Evolutionary conservation across 2,329 filamentous ascomycete species (phyloP).

Genomic region (Calonectria henricotiae): DNA sequence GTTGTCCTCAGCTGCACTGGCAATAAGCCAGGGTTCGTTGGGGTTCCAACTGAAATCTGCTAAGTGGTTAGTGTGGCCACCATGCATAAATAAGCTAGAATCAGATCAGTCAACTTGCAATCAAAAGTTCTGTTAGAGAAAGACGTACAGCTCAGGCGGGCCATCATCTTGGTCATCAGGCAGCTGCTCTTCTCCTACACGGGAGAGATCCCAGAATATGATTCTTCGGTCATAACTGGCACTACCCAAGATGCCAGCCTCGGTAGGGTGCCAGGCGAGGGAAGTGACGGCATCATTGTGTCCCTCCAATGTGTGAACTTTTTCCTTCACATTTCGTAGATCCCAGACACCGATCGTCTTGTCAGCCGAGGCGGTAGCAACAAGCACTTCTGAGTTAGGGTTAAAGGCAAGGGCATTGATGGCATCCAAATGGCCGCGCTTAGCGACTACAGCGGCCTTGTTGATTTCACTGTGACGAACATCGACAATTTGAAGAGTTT

Average conservation of each 20-base stretch:
- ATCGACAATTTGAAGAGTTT: conserved; percentile 93
- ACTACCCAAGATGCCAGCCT: conserved; percentile 90
- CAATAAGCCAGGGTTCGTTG: conserved; percentile 97
- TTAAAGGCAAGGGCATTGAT: conserved; percentile 98
- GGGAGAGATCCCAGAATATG: conserved; percentile 96
- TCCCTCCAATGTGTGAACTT: conserved; percentile 90
- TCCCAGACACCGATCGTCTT: conserved; percentile 98
- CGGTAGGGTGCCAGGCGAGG: conserved; percentile 93
- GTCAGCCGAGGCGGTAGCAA: conserved; percentile 95
- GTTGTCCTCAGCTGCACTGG: conserved; percentile 97
- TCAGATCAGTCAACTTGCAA: conserved; percentile 45
- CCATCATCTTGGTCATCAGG: conserved; percentile 97
- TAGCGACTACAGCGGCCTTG: conserved; percentile 78
- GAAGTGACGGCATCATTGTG: conserved; percentile 94
- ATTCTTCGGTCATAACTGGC: conserved; percentile 94
- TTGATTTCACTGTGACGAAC: conserved; percentile 79
- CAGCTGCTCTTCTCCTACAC: conserved; percentile 93
- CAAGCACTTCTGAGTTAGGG: conserved; percentile 88
- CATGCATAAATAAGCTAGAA: conserved; percentile 93
- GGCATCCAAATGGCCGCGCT: conserved; percentile 87
- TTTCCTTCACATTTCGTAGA: conserved; percentile 89
- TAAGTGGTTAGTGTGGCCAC: conserved; percentile 96
- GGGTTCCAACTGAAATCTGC: conserved; percentile 98
- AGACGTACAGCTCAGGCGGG: conserved; percentile 88
- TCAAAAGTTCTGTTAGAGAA: not conserved